Evolutionary conservation across 805 yeast species (phyloP).

Genomic region (Barnettozyma californica): DNA sequence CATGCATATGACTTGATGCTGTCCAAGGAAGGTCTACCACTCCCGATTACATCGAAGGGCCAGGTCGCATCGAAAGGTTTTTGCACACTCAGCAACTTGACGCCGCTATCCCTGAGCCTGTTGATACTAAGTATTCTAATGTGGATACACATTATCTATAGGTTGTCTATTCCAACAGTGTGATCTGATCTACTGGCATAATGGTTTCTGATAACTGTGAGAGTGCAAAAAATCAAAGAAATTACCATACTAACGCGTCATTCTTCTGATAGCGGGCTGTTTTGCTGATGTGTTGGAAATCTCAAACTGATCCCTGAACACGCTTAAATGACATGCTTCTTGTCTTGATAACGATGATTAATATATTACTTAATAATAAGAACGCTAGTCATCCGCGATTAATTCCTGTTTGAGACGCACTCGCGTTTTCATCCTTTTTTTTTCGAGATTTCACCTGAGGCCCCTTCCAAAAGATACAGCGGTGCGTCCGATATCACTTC

Average conservation of each 20-base stretch:
- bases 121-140: neutral
- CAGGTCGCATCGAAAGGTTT: neutral
- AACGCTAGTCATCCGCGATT: neutral
- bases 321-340: too few species aligned
- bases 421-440: neutral
- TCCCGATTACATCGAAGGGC: neutral
- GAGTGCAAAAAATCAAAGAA: too few species aligned
- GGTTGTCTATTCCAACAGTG: neutral
- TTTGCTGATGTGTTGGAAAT: too few species aligned
- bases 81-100: neutral
- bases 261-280: too few species aligned
- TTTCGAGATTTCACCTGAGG: neutral
- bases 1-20: neutral
- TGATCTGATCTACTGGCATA: too few species aligned
- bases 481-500: neutral
- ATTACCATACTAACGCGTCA: too few species aligned
- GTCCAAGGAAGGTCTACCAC: conserved; percentile 2
- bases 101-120: neutral
- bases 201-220: too few species aligned
- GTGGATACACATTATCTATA: neutral
- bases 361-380: neutral
- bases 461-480: neutral
- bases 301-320: too few species aligned
- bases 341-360: too few species aligned
- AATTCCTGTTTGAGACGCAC: neutral